Conservation (phyloP, 257 asterid species). For the Paulownia fortunei region DNA sequence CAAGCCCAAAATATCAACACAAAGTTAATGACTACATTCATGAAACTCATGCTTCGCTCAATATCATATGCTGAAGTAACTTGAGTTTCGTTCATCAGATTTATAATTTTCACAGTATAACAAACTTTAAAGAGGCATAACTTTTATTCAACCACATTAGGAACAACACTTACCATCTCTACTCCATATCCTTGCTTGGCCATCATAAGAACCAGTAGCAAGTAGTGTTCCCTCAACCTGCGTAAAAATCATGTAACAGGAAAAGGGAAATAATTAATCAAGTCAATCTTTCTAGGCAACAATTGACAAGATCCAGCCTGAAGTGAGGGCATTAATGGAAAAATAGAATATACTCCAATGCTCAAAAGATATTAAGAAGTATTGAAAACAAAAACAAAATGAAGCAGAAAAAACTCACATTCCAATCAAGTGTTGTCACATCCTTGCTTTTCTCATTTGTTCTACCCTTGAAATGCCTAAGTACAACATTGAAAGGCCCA, state of each 20-base stretch:
- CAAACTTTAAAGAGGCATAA: conserved; percentile 12
- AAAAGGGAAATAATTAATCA: conserved; percentile 14
- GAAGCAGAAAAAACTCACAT: conserved; percentile 53
- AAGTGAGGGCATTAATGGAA: not conserved
- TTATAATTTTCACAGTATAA: not conserved
- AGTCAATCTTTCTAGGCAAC: conserved; percentile 13
- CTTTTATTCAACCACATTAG: conserved; percentile 16
- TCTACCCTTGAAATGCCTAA: conserved; percentile 89
- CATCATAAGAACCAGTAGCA: conserved; percentile 98
- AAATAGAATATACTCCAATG: not conserved
- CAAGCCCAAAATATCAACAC: conserved; percentile 19
- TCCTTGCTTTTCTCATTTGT: conserved; percentile 96
- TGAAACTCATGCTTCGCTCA: conserved; percentile 11
- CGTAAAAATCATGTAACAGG: conserved; percentile 31
- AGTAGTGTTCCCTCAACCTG: conserved; percentile 93
- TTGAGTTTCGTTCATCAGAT: not conserved
- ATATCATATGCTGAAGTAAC: conserved; percentile 23
- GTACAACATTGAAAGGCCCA: conserved; percentile 68
- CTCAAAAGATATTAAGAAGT: not conserved
- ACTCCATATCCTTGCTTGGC: conserved; percentile 98
- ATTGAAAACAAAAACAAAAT: not conserved
- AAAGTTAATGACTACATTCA: not conserved
- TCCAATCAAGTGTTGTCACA: conserved; percentile 99
- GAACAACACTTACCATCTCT: conserved; percentile 72
- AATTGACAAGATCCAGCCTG: conserved; percentile 15